These are phyloP conservation scores for Fusarium algeriense DNA, from an alignment of 2,329 filamentous ascomycete genomes.

Conservation along the genomic window DNA sequence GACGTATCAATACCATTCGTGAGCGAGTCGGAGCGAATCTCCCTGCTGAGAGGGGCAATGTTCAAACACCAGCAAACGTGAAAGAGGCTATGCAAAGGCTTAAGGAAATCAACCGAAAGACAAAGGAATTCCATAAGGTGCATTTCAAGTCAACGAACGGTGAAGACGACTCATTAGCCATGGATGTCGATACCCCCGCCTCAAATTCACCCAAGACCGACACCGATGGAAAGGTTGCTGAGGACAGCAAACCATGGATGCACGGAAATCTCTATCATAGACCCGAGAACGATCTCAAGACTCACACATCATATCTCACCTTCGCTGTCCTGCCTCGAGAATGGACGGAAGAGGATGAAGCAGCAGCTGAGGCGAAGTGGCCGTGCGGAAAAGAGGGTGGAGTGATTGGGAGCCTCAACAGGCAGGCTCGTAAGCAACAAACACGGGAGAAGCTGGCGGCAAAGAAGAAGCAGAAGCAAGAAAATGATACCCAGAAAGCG, in stretches of 20 bases:
- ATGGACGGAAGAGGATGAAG: constrained; percentile 88
- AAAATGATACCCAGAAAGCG: constrained; percentile 41
- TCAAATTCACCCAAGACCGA: constrained; percentile 46
- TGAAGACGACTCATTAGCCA: constrained; percentile 52
- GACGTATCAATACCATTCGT: constrained; percentile 82
- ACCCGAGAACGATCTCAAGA: constrained; percentile 90
- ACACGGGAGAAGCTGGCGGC: constrained; percentile 65
- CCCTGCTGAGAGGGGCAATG: constrained; percentile 76
- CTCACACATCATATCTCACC: constrained; percentile 95
- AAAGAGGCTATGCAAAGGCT: constrained; percentile 82
- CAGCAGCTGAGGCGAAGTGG: constrained; percentile 72
- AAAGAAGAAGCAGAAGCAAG: constrained; percentile 58
- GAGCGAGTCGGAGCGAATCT: constrained; percentile 80
- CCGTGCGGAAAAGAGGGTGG: constrained; percentile 67
- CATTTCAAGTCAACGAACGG: constrained; percentile 41
- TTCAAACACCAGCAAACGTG: constrained; percentile 78
- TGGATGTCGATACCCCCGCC: constrained; percentile 54
- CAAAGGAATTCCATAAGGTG: constrained; percentile 71
- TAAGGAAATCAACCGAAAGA: constrained; percentile 77
- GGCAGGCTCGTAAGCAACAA: constrained; percentile 67
- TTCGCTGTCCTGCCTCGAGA: constrained; percentile 90
- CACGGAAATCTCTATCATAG: constrained; percentile 84
- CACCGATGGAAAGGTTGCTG: constrained; percentile 41
- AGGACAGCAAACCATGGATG: constrained; percentile 70
- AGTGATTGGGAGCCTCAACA: constrained; percentile 66